Evolutionary conservation across 2,329 filamentous ascomycete species (phyloP).

Genomic region (Colletotrichum aenigma): DNA sequence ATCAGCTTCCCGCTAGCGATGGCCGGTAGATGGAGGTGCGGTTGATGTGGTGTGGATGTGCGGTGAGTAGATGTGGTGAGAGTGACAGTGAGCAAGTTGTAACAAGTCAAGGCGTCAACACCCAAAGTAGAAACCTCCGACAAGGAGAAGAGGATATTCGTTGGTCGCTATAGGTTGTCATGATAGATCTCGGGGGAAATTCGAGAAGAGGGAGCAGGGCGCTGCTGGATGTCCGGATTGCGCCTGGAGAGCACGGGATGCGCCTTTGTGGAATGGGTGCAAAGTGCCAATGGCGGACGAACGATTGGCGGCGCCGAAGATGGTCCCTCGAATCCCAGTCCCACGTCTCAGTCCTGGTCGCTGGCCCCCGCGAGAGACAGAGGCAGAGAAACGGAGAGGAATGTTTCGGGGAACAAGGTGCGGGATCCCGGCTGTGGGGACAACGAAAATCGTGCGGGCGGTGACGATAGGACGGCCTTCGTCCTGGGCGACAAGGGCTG

Average conservation of each 20-base stretch:
- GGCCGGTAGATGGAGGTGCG: slow-evolving; percentile 6
- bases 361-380: background rate
- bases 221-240: background rate
- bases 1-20: slow-evolving; percentile 9
- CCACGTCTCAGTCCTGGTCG: slow-evolving; percentile 2
- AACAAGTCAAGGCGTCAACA: slow-evolving; percentile 40
- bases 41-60: background rate
- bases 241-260: background rate
- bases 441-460: slow-evolving; percentile 19
- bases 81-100: background rate
- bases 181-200: slow-evolving; percentile 32
- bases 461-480: slow-evolving; percentile 15
- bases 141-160: slow-evolving; percentile 42
- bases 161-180: slow-evolving; percentile 38
- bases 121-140: slow-evolving; percentile 44
- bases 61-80: background rate
- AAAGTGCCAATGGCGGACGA: background rate
- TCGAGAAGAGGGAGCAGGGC: background rate
- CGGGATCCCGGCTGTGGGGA: slow-evolving; percentile 17
- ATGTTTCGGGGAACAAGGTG: slow-evolving; percentile 13
- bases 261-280: slow-evolving; percentile 1
- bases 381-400: slow-evolving; percentile 1
- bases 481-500: slow-evolving; percentile 8
- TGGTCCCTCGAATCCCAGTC: background rate
- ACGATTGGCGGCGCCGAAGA: background rate